Conservation (phyloP, 164 flowering plant genomes). For the Tetracentron sinense region DNA sequence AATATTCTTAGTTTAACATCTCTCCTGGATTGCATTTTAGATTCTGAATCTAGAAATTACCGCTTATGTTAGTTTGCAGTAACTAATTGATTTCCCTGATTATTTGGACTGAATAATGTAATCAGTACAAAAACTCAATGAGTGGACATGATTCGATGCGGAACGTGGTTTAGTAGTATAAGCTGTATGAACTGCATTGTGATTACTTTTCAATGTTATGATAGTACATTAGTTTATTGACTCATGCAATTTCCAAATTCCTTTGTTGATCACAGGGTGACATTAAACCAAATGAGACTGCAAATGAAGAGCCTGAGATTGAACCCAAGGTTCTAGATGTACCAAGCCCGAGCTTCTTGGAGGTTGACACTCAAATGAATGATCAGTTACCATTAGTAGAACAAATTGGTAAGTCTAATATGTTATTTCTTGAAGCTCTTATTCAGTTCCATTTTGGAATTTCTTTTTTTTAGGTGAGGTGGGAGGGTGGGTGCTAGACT, state of each 20-base stretch:
- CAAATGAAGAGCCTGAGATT: conserved; percentile 37
- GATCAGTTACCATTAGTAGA: conserved; percentile 42
- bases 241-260: background rate
- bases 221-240: background rate
- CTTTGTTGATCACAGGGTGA: conserved; percentile 35
- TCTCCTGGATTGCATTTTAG: too few relatives aligned
- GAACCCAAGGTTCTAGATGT: conserved; percentile 35
- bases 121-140: too few relatives aligned
- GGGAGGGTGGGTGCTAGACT: too few relatives aligned
- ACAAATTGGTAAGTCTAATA: conserved; percentile 44
- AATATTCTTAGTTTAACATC: too few relatives aligned
- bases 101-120: too few relatives aligned
- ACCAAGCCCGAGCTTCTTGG: conserved; percentile 24
- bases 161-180: too few relatives aligned
- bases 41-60: too few relatives aligned
- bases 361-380: conserved; percentile 20
- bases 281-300: conserved; percentile 28
- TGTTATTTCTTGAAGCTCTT: background rate
- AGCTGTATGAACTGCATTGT: background rate
- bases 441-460: background rate
- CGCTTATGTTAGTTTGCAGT: too few relatives aligned
- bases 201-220: background rate
- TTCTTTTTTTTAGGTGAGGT: background rate
- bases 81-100: too few relatives aligned
- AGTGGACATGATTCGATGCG: too few relatives aligned